Percentiles rank a stretch among this genome's conserved stretches.
Evolutionary conservation across 345 rosid genomes (phyloP).

Genomic region (Garcia nutans): DNA sequence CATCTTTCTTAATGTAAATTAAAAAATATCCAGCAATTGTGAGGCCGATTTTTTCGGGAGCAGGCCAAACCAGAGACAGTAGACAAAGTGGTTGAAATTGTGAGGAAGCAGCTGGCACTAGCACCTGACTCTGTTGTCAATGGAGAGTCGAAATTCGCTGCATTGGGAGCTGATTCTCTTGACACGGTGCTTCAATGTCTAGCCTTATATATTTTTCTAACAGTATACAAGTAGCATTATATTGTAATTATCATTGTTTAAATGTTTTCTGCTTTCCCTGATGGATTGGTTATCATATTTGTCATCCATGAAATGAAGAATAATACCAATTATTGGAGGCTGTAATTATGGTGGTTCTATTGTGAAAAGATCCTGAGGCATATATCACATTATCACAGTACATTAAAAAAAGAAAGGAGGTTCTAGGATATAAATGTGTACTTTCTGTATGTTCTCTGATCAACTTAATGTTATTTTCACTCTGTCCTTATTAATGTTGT

Average conservation of each 20-base stretch:
- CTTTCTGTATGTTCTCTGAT: not conserved
- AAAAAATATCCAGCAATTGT: not conserved
- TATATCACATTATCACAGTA: not conserved
- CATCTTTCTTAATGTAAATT: not conserved
- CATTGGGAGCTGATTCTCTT: constrained; percentile 54
- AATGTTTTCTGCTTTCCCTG: not conserved
- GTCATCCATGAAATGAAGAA: not conserved
- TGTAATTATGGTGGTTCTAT: not conserved
- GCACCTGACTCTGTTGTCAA: constrained; percentile 32
- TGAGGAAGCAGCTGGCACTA: constrained; percentile 51
- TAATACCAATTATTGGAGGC: not conserved
- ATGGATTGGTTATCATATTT: not conserved
- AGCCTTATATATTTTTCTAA: not conserved
- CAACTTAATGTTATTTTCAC: not conserved
- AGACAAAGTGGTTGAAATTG: constrained; percentile 40
- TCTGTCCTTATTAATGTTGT: not conserved
- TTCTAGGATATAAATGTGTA: not conserved
- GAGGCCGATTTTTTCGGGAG: not conserved
- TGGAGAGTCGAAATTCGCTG: constrained; percentile 48
- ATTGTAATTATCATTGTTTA: not conserved
- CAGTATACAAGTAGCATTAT: not conserved
- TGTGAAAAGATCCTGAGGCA: not conserved
- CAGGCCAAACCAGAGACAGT: constrained; percentile 51
- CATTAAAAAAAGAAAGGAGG: not conserved
- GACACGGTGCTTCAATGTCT: constrained; percentile 39